Evolutionary conservation across 768 basidiomycete species (phyloP), one percentile per base, ranked within the genome.

Genomic region (Daedaleopsis sinensis): DNA sequence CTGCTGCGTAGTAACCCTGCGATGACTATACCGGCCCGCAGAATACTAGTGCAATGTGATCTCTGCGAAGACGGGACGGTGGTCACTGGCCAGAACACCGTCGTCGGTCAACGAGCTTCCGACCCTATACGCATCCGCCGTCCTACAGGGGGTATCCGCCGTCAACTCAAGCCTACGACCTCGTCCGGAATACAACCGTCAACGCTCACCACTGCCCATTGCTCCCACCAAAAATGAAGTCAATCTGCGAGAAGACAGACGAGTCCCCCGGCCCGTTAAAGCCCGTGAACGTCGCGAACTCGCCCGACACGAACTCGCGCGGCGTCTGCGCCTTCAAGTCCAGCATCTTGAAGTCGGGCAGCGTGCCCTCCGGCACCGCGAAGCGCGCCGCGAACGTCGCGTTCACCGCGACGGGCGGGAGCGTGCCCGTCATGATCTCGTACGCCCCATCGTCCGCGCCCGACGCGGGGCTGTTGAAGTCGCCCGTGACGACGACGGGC

Each of bases 31-130:
- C 23, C 44, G 35, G 18, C 49, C 23, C 49, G 24, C 27, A 15
- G n/a, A 15, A 35, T 11, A n/a, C 50, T 42, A 56, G 36, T 64
- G 49, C 44, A 64, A 46, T 54, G 62, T 64, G 55, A 82, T 61
- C 55, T 83, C 82, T 12, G 73, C 76, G 62, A 84, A 80, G 10
- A 84, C 81, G 3, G 82, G 84, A 0, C 84, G 79, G 66, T 86
- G 84, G 65, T 86, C 84, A 60, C 84, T 86, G 7, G 78, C 78
- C 53, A 84, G 73, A 18, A 82, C 66, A 1, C 84, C 84, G 56
- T 84, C 82, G 58, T 85, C 83, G 5, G 77, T 74, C 16, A 80
- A 69, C 4, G 77, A 72, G 2, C 74, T 72, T 12, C 66, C 77
- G 19, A 82, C 82, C 48, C 76, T 75, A 65, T 79, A 80, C 8